Conservation (phyloP, 768 basidiomycete species). For the Hortiboletus flavorubellus region DNA sequence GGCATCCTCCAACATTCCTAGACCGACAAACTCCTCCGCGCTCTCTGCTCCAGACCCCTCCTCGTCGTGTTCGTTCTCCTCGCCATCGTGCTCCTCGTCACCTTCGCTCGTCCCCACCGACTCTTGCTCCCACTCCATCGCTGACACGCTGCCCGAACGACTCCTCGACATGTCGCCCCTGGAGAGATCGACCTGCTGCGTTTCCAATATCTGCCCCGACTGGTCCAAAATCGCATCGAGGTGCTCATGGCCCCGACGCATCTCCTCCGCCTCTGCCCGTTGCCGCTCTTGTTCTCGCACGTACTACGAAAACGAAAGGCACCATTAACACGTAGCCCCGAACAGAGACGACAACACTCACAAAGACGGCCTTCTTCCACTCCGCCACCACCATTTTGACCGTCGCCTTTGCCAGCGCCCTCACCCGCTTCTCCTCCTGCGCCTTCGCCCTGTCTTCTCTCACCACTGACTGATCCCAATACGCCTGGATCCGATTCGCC, state of each 20-base stretch:
- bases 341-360: conserved; percentile 36
- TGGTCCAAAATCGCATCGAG: conserved; percentile 88
- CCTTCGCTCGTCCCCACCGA: conserved; percentile 19
- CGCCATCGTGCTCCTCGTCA: conserved; percentile 19
- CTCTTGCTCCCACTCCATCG: conserved; percentile 20
- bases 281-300: conserved; percentile 67
- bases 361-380: conserved; percentile 88
- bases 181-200: conserved; percentile 71
- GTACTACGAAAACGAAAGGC: conserved; percentile 43
- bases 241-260: conserved; percentile 76
- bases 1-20: conserved; percentile 15
- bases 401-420: conserved; percentile 66
- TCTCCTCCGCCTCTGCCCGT: conserved; percentile 70
- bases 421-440: conserved; percentile 65
- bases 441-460: conserved; percentile 56
- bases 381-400: conserved; percentile 66
- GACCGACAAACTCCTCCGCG: conserved; percentile 40
- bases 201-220: conserved; percentile 81
- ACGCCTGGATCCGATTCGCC: conserved; percentile 60
- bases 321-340: neutral
- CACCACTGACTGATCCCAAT: conserved; percentile 70
- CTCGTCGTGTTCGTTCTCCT: conserved; percentile 22
- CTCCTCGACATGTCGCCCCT: conserved; percentile 52
- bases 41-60: conserved; percentile 26
- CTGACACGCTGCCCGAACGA: conserved; percentile 52